Percentiles rank a stretch among this genome's conserved stretches.
phyloP scores from a whole-genome alignment of 208 protist species.

The Trypanosoma cruzi region DNA sequence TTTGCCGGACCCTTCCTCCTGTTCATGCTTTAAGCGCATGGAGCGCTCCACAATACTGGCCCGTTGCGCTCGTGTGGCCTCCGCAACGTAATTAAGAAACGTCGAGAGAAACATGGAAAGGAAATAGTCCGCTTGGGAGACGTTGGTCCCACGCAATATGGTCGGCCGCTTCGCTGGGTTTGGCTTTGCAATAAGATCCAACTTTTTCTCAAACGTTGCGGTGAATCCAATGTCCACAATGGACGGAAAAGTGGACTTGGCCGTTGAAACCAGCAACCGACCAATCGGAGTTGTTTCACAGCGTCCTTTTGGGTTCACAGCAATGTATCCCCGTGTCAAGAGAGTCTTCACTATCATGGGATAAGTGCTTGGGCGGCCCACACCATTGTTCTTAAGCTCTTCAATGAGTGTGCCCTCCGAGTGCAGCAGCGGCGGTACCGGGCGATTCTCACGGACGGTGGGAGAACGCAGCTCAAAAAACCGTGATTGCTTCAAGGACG shows the following conservation, averaged over 20 bases:
- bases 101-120: constrained; percentile 83
- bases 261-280: constrained; percentile 68
- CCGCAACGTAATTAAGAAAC: constrained; percentile 90
- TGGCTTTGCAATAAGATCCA: constrained; percentile 89
- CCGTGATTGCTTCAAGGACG: neutral
- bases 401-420: constrained; percentile 88
- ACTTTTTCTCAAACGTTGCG: constrained; percentile 83
- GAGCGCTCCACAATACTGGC: constrained; percentile 69
- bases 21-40: constrained; percentile 52
- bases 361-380: constrained; percentile 91
- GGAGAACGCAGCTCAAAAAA: constrained; percentile 37
- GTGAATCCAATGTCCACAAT: constrained; percentile 93
- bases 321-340: constrained; percentile 83
- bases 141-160: constrained; percentile 18
- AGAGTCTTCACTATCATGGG: constrained; percentile 92
- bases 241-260: constrained; percentile 81
- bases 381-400: constrained; percentile 86
- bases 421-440: constrained; percentile 67
- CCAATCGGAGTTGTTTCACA: constrained; percentile 85
- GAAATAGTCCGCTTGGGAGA: constrained; percentile 78
- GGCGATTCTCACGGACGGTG: constrained; percentile 60
- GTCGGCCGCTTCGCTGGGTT: constrained; percentile 10
- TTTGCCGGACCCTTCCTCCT: constrained; percentile 24
- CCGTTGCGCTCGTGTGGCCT: constrained; percentile 73
- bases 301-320: constrained; percentile 65